Conservation (phyloP, 202 grass and related monocot genomes). For the Carex sylvatica region DNA sequence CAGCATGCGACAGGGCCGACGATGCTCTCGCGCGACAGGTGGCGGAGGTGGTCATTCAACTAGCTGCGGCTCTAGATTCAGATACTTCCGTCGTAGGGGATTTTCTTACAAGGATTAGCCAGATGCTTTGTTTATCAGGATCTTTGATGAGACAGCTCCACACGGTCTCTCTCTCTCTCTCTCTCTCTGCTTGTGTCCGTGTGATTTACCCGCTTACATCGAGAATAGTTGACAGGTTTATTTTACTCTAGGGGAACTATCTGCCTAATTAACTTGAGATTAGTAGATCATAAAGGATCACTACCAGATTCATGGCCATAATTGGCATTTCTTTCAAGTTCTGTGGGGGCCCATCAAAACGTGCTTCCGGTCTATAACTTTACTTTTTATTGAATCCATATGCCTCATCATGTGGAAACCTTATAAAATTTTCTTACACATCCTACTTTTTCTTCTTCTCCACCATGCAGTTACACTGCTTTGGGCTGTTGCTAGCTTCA, state of each 20-base stretch:
- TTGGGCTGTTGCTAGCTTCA: conserved; percentile 68
- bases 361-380: background rate
- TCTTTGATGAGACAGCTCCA: conserved; percentile 71
- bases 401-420: background rate
- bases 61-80: conserved; percentile 41
- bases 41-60: conserved; percentile 49
- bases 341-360: background rate
- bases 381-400: background rate
- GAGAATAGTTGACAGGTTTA: background rate
- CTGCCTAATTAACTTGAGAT: conserved; percentile 15
- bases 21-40: conserved; percentile 48
- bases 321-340: conserved; percentile 28
- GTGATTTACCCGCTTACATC: too few relatives aligned
- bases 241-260: too few relatives aligned
- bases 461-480: conserved; percentile 65
- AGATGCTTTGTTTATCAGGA: conserved; percentile 52
- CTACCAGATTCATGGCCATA: conserved; percentile 7
- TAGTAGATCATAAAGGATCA: conserved; percentile 20
- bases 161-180: conserved; percentile 38
- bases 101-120: conserved; percentile 49
- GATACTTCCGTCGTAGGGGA: conserved; percentile 44
- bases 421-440: background rate
- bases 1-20: conserved; percentile 39
- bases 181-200: background rate
- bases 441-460: conserved; percentile 6